phyloP scores from a whole-genome alignment of 768 basidiomycete species.

The Serendipita sp. region DNA sequence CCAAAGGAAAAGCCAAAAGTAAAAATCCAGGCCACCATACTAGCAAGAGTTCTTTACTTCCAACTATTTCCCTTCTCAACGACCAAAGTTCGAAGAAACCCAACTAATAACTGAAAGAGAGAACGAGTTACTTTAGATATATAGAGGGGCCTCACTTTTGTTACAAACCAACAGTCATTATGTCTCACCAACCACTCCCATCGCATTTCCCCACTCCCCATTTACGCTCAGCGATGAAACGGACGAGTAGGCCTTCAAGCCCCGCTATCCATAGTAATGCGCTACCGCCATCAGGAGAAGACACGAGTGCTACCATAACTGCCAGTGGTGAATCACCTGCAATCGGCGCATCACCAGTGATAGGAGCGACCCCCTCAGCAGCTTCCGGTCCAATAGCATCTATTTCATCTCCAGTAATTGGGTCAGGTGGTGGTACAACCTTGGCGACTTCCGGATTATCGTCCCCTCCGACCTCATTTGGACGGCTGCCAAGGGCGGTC shows the following conservation, averaged over 20 bases:
- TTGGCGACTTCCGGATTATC: neutral
- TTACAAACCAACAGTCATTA: neutral
- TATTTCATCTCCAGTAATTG: neutral
- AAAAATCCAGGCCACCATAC: too few relatives aligned
- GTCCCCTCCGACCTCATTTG: neutral
- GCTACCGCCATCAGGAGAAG: too few relatives aligned
- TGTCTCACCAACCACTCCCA: neutral
- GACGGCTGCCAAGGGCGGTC: neutral
- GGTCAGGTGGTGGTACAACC: neutral
- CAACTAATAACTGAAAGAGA: too few relatives aligned
- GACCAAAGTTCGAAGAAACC: too few relatives aligned
- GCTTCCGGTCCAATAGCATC: neutral
- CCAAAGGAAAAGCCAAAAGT: too few relatives aligned
- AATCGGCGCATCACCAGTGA: neutral
- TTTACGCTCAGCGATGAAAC: neutral
- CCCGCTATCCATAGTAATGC: neutral
- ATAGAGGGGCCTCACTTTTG: neutral
- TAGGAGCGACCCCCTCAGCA: neutral
- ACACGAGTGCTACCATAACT: too few relatives aligned
- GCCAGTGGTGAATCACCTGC: too few relatives aligned
- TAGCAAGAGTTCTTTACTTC: too few relatives aligned
- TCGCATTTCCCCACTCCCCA: neutral
- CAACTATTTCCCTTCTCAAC: too few relatives aligned
- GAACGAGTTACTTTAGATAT: too few relatives aligned
- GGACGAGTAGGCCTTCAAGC: neutral